Evolutionary conservation across 2,329 filamentous ascomycete species (phyloP).

Genomic region (Rhinocladiella similis): DNA sequence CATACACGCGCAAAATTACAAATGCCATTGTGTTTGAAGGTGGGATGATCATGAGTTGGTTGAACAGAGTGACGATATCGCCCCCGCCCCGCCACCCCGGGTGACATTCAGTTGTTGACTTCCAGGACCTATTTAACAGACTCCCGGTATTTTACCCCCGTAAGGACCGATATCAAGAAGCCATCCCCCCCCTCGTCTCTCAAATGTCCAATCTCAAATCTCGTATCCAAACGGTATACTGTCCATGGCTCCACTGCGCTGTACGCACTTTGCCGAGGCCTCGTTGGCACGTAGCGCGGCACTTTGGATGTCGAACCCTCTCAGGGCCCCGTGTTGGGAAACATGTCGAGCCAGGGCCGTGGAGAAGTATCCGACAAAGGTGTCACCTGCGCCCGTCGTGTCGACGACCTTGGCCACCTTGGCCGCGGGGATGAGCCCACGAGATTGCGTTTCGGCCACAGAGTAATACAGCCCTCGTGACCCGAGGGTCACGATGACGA

Average conservation of each 20-base stretch:
- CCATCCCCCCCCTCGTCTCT: too few relatives aligned
- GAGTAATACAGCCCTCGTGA: conserved; percentile 73
- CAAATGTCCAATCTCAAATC: background rate
- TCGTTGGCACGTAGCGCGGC: conserved; percentile 44
- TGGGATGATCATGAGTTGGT: too few relatives aligned
- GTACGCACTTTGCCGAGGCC: conserved; percentile 47
- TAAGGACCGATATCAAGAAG: too few relatives aligned
- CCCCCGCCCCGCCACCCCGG: too few relatives aligned
- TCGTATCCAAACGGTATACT: conserved; percentile 52
- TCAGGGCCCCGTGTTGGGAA: conserved; percentile 52
- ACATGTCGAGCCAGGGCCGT: conserved; percentile 63
- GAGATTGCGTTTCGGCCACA: conserved; percentile 42
- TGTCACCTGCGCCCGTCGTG: conserved; percentile 92
- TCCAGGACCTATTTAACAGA: too few relatives aligned
- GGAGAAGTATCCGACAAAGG: conserved; percentile 87
- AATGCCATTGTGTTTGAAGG: too few relatives aligned
- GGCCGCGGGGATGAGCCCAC: conserved; percentile 59
- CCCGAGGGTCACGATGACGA: conserved; percentile 83
- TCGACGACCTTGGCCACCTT: conserved; percentile 76
- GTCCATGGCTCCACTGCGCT: conserved; percentile 47
- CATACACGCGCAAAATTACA: too few relatives aligned
- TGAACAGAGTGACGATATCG: too few relatives aligned
- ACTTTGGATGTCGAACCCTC: conserved; percentile 48
- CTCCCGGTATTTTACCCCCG: too few relatives aligned
- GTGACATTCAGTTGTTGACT: too few relatives aligned